Conservation (phyloP, 2,329 filamentous ascomycete genomes). For the Talaromyces sp. region DNA sequence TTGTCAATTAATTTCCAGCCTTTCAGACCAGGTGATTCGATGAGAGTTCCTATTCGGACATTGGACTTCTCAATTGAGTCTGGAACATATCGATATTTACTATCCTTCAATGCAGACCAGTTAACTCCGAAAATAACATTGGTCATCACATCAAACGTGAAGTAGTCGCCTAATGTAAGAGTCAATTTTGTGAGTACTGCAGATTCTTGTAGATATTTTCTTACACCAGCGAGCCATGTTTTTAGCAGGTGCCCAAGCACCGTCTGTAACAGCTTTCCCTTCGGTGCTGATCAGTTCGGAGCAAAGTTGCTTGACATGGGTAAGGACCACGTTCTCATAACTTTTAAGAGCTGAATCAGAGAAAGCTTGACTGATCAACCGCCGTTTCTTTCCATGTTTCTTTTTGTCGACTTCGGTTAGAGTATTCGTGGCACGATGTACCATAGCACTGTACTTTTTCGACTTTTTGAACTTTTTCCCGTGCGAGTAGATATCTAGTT, state of each 20-base stretch:
- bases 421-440: conserved; percentile 24
- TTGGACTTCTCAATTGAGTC: conserved; percentile 17
- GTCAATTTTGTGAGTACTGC: not conserved
- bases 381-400: conserved; percentile 16
- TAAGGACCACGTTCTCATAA: conserved; percentile 15
- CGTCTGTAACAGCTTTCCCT: not conserved
- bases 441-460: conserved; percentile 45
- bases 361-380: conserved; percentile 16
- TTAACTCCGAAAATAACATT: conserved; percentile 20
- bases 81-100: conserved; percentile 11
- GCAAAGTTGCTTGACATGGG: conserved; percentile 11
- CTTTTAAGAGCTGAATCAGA: conserved; percentile 20
- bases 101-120: conserved; percentile 10
- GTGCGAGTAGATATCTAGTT: conserved; percentile 41
- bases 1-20: conserved; percentile 11
- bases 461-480: conserved; percentile 46
- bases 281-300: not conserved
- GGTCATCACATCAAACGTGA: conserved; percentile 48
- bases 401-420: conserved; percentile 17
- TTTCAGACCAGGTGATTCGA: conserved; percentile 9
- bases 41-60: conserved; percentile 13
- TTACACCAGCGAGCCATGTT: conserved; percentile 42
- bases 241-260: conserved; percentile 37
- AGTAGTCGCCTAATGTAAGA: conserved; percentile 27
- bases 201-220: not conserved